Base-by-base conservation (phyloP, 257 asterid species). In the Verbascum thapsus region DNA sequence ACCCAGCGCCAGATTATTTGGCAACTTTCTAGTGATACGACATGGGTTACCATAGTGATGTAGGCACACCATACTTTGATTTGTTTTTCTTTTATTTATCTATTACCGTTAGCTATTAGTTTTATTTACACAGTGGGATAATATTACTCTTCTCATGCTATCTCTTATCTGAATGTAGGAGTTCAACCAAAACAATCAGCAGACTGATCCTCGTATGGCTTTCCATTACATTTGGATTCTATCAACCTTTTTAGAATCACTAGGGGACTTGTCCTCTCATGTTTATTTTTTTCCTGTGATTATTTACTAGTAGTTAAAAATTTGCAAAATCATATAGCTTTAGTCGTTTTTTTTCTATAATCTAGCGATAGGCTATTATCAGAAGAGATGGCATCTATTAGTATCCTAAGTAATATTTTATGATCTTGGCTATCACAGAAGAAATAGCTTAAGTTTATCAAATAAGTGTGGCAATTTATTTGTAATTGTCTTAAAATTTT, bases 121-220 rank as follows among this genome's bases (percentile, higher is more conserved):
- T 17, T 43, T 57, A 22, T 40, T 12, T 39, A 11, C 48, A 50
- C 57, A 34, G 51, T 38, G 18, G 41, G 37, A 49, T 48, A 40
- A 51, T 48, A 15, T 32, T 34, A 53, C 62, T 22, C 49, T 18
- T 43, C 62, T 73, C 63, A 72, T 70, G 61, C 61, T 35, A 39
- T 39, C 15, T 57, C 34, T 20, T 58, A 11, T 42, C 42, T 65
- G 66, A 53, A 47, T 79, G 83, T 81, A 89, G 97, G 95, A 66
- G 12, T 16, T 1, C 43, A 70, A 64, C 61, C 81, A 76, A 38
- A 71, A 72, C 37, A 59, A 67, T 57, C 81, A 74, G 74, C 83
- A 81, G 74, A 63, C 66, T 76, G 87, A 85, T 70, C 83, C 90
- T 64, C 88, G 97, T 90, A 85, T 22, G 73, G 32, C 61, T 47